Evolutionary conservation across 148 eudicot genomes (phyloP).

Genomic region (Rhododendron griersonianum): DNA sequence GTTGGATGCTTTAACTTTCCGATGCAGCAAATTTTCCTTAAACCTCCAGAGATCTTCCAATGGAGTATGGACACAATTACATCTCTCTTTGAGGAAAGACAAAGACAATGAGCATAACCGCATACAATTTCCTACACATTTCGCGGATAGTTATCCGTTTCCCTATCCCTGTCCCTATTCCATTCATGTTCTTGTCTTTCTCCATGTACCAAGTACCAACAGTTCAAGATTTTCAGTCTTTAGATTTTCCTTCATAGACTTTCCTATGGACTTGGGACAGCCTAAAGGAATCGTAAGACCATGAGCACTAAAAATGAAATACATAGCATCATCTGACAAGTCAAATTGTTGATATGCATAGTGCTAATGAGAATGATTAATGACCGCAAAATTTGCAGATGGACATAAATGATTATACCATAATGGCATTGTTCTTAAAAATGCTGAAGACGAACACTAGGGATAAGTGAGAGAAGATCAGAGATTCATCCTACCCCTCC

Average conservation of each 20-base stretch:
- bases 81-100: not conserved
- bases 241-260: not conserved
- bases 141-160: not conserved
- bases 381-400: not conserved
- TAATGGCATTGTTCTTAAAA: not conserved
- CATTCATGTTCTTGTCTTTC: not conserved
- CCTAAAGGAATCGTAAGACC: not conserved
- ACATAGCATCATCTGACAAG: not conserved
- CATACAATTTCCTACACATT: not conserved
- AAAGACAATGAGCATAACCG: not conserved
- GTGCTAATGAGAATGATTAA: not conserved
- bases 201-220: not conserved
- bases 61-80: not conserved
- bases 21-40: not conserved
- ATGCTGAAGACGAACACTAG: not conserved
- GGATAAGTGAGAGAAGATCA: not conserved
- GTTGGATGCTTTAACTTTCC: not conserved
- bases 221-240: not conserved
- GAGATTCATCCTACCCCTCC: conserved; percentile 71
- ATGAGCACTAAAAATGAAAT: not conserved
- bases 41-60: not conserved
- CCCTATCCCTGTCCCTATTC: not conserved
- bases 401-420: not conserved
- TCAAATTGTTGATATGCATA: not conserved
- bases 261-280: not conserved